phyloP scores from a whole-genome alignment of 2,329 filamentous ascomycete genomes.

The Westerdykella aurantiaca region DNA sequence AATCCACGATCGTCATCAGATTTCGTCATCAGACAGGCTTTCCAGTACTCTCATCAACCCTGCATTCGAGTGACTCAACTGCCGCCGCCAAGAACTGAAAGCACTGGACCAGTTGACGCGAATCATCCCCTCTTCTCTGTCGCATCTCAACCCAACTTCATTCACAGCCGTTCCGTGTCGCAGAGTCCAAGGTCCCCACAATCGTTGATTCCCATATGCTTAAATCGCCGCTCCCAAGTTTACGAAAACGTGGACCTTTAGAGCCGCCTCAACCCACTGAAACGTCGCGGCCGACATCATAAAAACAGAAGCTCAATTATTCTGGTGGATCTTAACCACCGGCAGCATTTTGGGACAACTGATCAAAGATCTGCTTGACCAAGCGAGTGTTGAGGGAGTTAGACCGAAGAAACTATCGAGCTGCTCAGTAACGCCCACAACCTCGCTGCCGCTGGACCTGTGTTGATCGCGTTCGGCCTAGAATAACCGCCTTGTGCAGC shows the following conservation, averaged over 20 bases:
- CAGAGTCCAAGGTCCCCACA: slow-evolving; percentile 3
- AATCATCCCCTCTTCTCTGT: not conserved
- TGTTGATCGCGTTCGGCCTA: too few species aligned
- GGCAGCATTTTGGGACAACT: slow-evolving; percentile 11
- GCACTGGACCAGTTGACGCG: not conserved
- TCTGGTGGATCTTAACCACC: slow-evolving; percentile 6
- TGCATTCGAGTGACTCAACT: not conserved
- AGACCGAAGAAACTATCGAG: slow-evolving; percentile 11
- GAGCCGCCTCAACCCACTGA: slow-evolving; percentile 5
- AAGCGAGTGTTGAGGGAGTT: slow-evolving; percentile 14
- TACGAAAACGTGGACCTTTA: slow-evolving; percentile 8
- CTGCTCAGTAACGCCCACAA: too few species aligned
- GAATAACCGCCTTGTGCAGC: too few species aligned
- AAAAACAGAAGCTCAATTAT: slow-evolving; percentile 6
- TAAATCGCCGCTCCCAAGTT: slow-evolving; percentile 6
- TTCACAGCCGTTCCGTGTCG: slow-evolving; percentile 2
- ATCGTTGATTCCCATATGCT: slow-evolving; percentile 9
- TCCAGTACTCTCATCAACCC: not conserved
- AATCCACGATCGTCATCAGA: too few species aligned
- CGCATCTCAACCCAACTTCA: slow-evolving; percentile 5
- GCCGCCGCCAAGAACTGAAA: slow-evolving; percentile 3
- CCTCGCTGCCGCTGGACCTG: too few species aligned
- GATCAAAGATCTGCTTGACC: slow-evolving; percentile 14
- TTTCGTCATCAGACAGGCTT: too few species aligned
- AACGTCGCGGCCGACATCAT: slow-evolving; percentile 7